A percentile compares a stretch with the other conserved stretches of the same genome.
phyloP scores from a whole-genome alignment of 768 basidiomycete genomes.

The Boletus coccyginus region DNA sequence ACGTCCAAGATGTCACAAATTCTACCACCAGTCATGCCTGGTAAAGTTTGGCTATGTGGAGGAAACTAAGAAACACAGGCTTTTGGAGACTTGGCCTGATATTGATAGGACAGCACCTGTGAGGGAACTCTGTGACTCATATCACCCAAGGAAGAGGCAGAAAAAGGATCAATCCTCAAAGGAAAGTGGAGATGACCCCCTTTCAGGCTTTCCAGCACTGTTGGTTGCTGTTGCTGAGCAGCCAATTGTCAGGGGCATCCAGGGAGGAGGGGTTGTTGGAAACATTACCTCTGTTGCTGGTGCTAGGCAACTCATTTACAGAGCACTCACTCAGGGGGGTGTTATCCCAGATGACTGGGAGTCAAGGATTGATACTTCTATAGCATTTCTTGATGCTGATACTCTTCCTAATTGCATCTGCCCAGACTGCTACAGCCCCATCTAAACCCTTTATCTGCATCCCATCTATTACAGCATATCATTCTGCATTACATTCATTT shows the following conservation, averaged over 20 bases:
- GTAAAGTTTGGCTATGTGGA: constrained; percentile 27
- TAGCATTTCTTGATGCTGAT: constrained; percentile 20
- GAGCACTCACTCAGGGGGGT: constrained; percentile 25
- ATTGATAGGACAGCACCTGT: constrained; percentile 19
- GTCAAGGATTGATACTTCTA: constrained; percentile 21
- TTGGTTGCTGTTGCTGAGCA: constrained; percentile 48
- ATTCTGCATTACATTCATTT: neutral
- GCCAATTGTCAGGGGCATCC: constrained; percentile 49
- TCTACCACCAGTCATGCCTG: constrained; percentile 51
- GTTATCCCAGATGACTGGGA: constrained; percentile 44
- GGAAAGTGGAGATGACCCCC: neutral
- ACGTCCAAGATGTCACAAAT: constrained; percentile 43
- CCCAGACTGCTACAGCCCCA: constrained; percentile 43
- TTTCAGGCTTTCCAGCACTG: constrained; percentile 32
- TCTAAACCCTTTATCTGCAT: constrained; percentile 26
- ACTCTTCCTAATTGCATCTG: constrained; percentile 36
- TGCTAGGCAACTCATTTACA: constrained; percentile 49
- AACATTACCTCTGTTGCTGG: constrained; percentile 46
- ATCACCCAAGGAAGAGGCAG: constrained; percentile 13
- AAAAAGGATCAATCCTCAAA: neutral
- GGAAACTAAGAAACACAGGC: constrained; percentile 16
- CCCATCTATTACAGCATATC: neutral
- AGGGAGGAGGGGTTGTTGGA: constrained; percentile 46
- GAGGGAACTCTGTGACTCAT: neutral
- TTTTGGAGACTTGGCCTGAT: constrained; percentile 40